Base-by-base conservation (phyloP, 2,329 filamentous ascomycete genomes). In the Volutella citrinella region DNA sequence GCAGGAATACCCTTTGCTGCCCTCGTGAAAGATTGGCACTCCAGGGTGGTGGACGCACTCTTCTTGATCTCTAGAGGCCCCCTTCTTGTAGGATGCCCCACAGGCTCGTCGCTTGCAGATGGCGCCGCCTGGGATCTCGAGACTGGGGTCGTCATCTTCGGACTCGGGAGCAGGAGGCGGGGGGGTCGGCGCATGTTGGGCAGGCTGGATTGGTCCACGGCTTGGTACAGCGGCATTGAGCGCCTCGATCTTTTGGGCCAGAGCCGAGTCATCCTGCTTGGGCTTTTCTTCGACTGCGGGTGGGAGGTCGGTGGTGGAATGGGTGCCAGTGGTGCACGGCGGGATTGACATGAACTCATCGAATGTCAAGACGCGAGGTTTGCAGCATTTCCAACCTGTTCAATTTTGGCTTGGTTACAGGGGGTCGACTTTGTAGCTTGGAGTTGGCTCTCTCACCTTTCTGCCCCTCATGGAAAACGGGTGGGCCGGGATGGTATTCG, bases 321-420 rank as follows among this genome's bases (percentile, higher is more conserved):
- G 93, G 54, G 83, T 90, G 55, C 93, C 93, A 10, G 82, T 86
- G 17, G 93, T 95, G 74, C 93, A 98, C 22, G 93, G 91, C 30
- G 86, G 72, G 52, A 98, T 97, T 41, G 73, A 64, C 64, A 98
- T 87, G 72, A 98, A 98, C 68, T 98, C 93, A 66, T 98, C 93
- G 61, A 98, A 98, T 40, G 89, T 96, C 53, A 98, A 74, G 53
- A 97, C 89, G 56, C 93, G 85, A 37, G 90, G 84, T 68, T 96
- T 97, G 78, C 93, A 98, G 72, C 93, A 98, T 70, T 95, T 94
- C 91, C 93, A 97, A 58, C 93, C 91, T 96, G 55, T 27, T n/a
- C n/a, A n/a, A n/a, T n/a, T n/a, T n/a, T n/a, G n/a, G n/a, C n/a
- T n/a, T n/a, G n/a, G n/a, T n/a, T n/a, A n/a, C n/a, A n/a, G n/a